These are phyloP conservation scores for Boletus tomentosulus DNA, from an alignment of 768 basidiomycete genomes.

Conservation along the genomic window DNA sequence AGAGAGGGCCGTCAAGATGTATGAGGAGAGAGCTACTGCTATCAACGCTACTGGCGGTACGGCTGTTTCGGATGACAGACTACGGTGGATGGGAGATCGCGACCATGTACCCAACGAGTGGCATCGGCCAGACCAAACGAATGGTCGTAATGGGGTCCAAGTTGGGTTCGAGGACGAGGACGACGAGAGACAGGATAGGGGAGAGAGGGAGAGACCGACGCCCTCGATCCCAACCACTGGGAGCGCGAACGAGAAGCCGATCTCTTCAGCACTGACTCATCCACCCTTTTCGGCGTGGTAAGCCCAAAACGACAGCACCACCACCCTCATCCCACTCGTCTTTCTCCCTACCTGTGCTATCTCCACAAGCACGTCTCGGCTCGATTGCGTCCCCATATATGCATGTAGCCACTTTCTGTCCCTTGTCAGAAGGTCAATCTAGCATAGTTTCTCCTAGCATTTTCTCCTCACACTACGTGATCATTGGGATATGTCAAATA, in stretches of 20 bases:
- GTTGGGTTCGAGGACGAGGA: conserved; percentile 39
- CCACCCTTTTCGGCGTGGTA: conserved; percentile 39
- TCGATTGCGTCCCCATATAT: no score
- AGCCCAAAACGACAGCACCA: conserved; percentile 25
- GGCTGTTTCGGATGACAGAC: conserved; percentile 35
- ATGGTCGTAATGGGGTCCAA: conserved; percentile 13
- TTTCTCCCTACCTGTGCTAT: neutral
- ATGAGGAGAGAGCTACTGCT: conserved; percentile 64
- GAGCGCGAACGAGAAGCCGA: conserved; percentile 25
- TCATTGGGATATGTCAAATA: no score
- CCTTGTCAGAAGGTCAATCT: no score
- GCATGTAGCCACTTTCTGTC: no score
- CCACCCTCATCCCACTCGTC: conserved; percentile 1
- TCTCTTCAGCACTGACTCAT: conserved; percentile 30
- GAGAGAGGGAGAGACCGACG: conserved; percentile 3
- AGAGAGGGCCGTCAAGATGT: conserved; percentile 72
- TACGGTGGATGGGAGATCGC: conserved; percentile 64
- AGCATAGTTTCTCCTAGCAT: no score
- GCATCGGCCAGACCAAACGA: conserved; percentile 17
- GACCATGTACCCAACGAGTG: conserved; percentile 8
- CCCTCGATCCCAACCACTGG: conserved; percentile 3
- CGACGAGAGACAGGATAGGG: conserved; percentile 7
- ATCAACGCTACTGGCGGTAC: conserved; percentile 15
- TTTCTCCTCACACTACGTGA: no score
- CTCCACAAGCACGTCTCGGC: conserved; percentile 1